A percentile compares a stretch with the other conserved stretches of the same genome.
phyloP scores from a whole-genome alignment of 768 basidiomycete species.

The Mycena rosella region DNA sequence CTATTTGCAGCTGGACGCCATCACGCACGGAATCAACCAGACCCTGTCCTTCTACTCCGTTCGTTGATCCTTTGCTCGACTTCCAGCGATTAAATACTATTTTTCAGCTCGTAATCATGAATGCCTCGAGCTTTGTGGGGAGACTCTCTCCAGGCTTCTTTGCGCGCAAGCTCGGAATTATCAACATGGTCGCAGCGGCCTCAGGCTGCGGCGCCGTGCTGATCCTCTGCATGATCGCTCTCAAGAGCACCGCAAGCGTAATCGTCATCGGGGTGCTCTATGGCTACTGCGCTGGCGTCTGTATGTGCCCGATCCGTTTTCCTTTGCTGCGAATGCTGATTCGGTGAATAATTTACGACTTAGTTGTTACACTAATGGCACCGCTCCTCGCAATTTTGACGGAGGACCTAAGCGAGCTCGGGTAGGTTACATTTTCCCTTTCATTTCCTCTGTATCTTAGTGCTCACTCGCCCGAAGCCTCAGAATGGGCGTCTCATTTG shows the following conservation, averaged over 20 bases:
- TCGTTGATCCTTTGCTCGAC: constrained; percentile 6
- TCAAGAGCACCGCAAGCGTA: constrained; percentile 38
- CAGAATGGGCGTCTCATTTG: constrained; percentile 44
- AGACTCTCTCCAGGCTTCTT: constrained; percentile 53
- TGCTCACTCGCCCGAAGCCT: constrained; percentile 23
- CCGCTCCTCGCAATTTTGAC: constrained; percentile 50
- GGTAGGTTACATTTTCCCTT: constrained; percentile 41
- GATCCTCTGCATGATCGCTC: constrained; percentile 51
- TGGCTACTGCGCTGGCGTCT: constrained; percentile 51
- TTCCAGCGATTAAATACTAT: not conserved
- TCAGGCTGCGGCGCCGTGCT: constrained; percentile 41
- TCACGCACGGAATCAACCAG: constrained; percentile 43
- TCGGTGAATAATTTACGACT: not conserved
- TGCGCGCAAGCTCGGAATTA: constrained; percentile 44
- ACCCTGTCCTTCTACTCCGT: constrained; percentile 56
- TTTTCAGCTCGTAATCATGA: constrained; percentile 53
- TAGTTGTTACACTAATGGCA: constrained; percentile 47
- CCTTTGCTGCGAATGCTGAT: constrained; percentile 6
- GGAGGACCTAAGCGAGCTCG: constrained; percentile 48
- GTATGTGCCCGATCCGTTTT: constrained; percentile 44
- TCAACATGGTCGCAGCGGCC: constrained; percentile 42
- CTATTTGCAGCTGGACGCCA: constrained; percentile 53
- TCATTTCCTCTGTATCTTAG: not conserved
- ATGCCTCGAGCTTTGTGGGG: constrained; percentile 52
- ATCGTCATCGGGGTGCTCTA: constrained; percentile 45